Evolutionary conservation across 2,329 filamentous ascomycete genomes (phyloP), one percentile per base, ranked within the genome.

Genomic region (Hortaea sp.): DNA sequence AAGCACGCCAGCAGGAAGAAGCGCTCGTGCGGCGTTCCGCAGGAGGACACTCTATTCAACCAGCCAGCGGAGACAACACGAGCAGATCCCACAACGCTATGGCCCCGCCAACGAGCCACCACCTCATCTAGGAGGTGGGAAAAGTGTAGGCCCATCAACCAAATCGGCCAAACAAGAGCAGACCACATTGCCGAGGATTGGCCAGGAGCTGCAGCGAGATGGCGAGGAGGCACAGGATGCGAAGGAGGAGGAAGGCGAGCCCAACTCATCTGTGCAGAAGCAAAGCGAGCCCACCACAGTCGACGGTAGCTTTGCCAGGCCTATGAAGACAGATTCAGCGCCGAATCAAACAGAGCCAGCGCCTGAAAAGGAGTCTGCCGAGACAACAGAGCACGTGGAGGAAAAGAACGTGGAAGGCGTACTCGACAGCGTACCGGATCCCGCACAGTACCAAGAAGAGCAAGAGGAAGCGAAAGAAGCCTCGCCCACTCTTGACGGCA

Each of bases 91-190:
- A 7, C 63, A 69, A 46, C 66, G 71, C 35, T 74, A 74, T 60
- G 71, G 71, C 28, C 68, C 66, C 10, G 70, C 71, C 1, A 70
- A 72, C 41, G 67, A 73, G 51, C 70, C 70, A 3, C 63, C 66
- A 5, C 63, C 66, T 0, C 63, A 70, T 47, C 56, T 69, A 5
- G 51, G 52, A 45, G 55, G 54, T 5, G 54, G 54, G 28, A 60
- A 59, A 51, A 41, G 49, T 5, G 42, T 54, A 28, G 53, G 50
- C 13, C 52, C 55, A 27, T 30, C 53, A 9, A 52, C 53, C 4
- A 38, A 46, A 31, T 29, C 48, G 30, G 30, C 50, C 4, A 20
- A 42, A 27, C 38, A 42, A 28, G 48, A 49, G 29, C 49, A 53
- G 32, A 45, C 49, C 20, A 58, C 54, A 10, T 41, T 61, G 20